phyloP scores from a whole-genome alignment of 257 asterid species.

The Jasminum sambac region DNA sequence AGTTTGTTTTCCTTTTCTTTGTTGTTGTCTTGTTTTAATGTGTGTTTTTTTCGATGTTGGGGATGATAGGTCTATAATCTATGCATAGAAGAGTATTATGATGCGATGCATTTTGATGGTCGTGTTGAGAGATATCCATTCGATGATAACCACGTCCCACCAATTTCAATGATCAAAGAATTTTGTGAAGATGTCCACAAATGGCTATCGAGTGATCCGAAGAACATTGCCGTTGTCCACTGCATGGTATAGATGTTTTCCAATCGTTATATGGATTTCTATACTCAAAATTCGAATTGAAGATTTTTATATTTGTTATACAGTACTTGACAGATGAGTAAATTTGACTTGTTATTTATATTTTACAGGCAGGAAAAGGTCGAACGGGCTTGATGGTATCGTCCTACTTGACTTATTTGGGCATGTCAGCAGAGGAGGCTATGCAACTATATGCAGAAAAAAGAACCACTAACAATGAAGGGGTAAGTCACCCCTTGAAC shows the following conservation, averaged over 20 bases:
- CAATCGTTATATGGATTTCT: neutral
- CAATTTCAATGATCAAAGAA: slow-evolving; percentile 60
- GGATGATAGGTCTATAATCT: slow-evolving; percentile 66
- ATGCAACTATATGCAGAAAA: slow-evolving; percentile 67
- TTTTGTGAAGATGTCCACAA: slow-evolving; percentile 77
- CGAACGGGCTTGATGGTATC: slow-evolving; percentile 89
- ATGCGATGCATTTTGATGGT: slow-evolving; percentile 69
- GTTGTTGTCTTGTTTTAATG: neutral
- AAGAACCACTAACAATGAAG: slow-evolving; percentile 81
- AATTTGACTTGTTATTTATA: neutral
- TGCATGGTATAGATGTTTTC: slow-evolving; percentile 61
- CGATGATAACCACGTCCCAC: slow-evolving; percentile 86
- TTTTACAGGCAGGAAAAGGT: slow-evolving; percentile 80
- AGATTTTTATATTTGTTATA: neutral
- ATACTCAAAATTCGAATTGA: neutral
- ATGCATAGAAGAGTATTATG: slow-evolving; percentile 64
- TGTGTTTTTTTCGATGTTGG: neutral
- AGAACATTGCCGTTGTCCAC: slow-evolving; percentile 75
- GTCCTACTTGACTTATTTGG: slow-evolving; percentile 59
- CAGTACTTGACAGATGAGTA: neutral
- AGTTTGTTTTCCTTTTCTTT: neutral
- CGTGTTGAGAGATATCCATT: slow-evolving; percentile 73
- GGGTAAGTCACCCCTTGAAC: slow-evolving; percentile 40
- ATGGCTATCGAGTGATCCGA: slow-evolving; percentile 68
- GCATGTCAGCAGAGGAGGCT: slow-evolving; percentile 75